Base-by-base conservation (phyloP, 495 filamentous ascomycete genomes). In the Aspergillus campestris region DNA sequence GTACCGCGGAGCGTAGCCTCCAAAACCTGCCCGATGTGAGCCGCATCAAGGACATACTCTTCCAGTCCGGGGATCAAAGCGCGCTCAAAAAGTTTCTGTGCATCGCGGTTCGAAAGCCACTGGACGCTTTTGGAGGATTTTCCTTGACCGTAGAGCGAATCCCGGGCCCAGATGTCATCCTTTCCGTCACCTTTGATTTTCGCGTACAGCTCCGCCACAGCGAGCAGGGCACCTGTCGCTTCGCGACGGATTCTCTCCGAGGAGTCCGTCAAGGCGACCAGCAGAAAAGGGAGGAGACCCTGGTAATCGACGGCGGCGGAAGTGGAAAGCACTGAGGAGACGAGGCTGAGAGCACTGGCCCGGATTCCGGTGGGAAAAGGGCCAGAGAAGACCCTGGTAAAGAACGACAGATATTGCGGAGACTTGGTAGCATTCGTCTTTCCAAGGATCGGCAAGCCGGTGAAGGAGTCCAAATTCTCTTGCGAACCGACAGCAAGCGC, bases 11-110 rank as follows among this genome's bases (percentile, higher is more conserved):
- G 51, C 1, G 68, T 62, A 38, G 67, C 71, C 40, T 75, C 75
- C n/a, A 94, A 54, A 7, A 75, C 70, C 14, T 71, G 73, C 8
- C 70, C 64, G 18, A 91, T 65, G 34, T 89, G 74, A 31, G 68
- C 75, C 5, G 75, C 64, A 57, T 95, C 89, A 13, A 94, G 66
- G 8, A 87, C 73, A 53, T 82, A 90, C 61, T 95, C 90, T 56
- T 95, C 89, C 12, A 96, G 56, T 5, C 70, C 76, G 2, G 85
- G 83, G 15, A 86, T 56, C 30, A 96, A 60, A 18, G 83, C 66
- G 13, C 73, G 75, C 12, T 74, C 64, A 7, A 95, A 50, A 8
- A 95, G 64, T 39, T 77, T 77, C 13, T 73, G 59, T 3, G 62
- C 66, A 36, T 82, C 78, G 11, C 77, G 72, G 3, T 52, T 48